Evolutionary conservation across 352 stramenopile species (phyloP).

Genomic region (Peronospora tabacina): DNA sequence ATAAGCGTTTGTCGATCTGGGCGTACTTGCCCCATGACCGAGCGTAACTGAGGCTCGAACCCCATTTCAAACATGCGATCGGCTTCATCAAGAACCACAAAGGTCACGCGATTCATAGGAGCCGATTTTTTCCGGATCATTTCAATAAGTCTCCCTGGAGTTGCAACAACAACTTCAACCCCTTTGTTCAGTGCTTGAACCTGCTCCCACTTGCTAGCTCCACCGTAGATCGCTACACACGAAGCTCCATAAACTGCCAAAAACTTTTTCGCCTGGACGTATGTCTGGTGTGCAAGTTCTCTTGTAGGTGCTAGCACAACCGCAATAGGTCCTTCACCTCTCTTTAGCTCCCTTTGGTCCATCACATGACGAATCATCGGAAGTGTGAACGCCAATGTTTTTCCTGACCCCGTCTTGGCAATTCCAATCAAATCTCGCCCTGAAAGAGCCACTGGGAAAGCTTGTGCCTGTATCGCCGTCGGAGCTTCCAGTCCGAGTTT

Average conservation of each 20-base stretch:
- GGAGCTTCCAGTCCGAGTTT: slow-evolving; percentile 65
- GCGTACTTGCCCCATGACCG: slow-evolving; percentile 76
- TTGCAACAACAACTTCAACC: slow-evolving; percentile 71
- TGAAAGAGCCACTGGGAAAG: slow-evolving; percentile 73
- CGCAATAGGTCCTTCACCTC: slow-evolving; percentile 72
- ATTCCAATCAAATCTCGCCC: slow-evolving; percentile 80
- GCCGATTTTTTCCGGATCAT: slow-evolving; percentile 72
- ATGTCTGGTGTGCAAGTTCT: slow-evolving; percentile 83
- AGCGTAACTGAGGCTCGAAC: slow-evolving; percentile 76
- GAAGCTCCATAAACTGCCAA: slow-evolving; percentile 53
- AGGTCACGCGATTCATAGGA: slow-evolving; percentile 64
- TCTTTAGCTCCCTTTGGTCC: slow-evolving; percentile 71
- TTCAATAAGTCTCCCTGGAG: slow-evolving; percentile 73
- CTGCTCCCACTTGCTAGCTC: slow-evolving; percentile 81
- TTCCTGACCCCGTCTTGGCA: slow-evolving; percentile 95
- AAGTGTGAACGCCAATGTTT: slow-evolving; percentile 96
- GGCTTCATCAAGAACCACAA: slow-evolving; percentile 84
- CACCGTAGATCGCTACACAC: slow-evolving; percentile 70
- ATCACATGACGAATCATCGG: slow-evolving; percentile 90
- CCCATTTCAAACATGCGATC: slow-evolving; percentile 89
- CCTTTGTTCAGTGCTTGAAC: slow-evolving; percentile 67
- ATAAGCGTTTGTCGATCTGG: slow-evolving; percentile 83
- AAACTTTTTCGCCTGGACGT: slow-evolving; percentile 80
- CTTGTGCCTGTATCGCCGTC: slow-evolving; percentile 74
- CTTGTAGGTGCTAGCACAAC: slow-evolving; percentile 73